These are phyloP conservation scores for Mycena indigotica DNA, from an alignment of 768 basidiomycete genomes.

Conservation along the genomic window DNA sequence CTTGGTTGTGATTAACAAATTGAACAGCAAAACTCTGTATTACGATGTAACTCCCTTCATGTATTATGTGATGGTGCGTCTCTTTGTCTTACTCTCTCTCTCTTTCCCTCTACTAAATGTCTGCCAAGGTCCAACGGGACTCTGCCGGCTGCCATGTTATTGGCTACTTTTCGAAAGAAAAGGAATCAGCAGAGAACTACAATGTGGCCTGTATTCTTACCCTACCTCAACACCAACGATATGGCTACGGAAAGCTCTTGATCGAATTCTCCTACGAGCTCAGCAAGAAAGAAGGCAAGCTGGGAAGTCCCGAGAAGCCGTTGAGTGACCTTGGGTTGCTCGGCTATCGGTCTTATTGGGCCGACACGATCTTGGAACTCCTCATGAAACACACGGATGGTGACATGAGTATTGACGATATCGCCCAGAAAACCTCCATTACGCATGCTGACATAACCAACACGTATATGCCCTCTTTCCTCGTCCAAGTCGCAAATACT, in stretches of 20 bases:
- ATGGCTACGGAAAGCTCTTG: constrained; percentile 91
- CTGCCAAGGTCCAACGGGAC: constrained; percentile 80
- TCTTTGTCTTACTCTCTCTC: no score
- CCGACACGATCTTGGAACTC: constrained; percentile 91
- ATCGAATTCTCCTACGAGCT: constrained; percentile 99
- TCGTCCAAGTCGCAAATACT: constrained; percentile 12
- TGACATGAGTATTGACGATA: constrained; percentile 93
- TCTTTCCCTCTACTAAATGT: constrained; percentile 8
- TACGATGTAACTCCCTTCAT: constrained; percentile 99
- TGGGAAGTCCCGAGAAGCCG: constrained; percentile 97
- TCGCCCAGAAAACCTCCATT: constrained; percentile 93
- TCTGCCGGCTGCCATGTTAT: constrained; percentile 90
- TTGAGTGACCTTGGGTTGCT: constrained; percentile 92
- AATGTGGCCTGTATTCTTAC: constrained; percentile 99
- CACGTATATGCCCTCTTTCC: constrained; percentile 66
- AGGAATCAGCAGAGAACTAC: constrained; percentile 96
- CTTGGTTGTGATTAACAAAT: constrained; percentile 17
- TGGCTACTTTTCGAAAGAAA: constrained; percentile 99
- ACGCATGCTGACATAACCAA: constrained; percentile 97
- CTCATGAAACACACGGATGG: constrained; percentile 73
- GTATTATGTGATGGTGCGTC: constrained; percentile 95
- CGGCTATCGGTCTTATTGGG: constrained; percentile 95
- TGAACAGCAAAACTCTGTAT: constrained; percentile 88
- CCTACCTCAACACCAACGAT: constrained; percentile 96
- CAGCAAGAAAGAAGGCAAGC: constrained; percentile 93